These are phyloP conservation scores for Lepiota venenata DNA, from an alignment of 768 basidiomycete species.

Conservation along the genomic window DNA sequence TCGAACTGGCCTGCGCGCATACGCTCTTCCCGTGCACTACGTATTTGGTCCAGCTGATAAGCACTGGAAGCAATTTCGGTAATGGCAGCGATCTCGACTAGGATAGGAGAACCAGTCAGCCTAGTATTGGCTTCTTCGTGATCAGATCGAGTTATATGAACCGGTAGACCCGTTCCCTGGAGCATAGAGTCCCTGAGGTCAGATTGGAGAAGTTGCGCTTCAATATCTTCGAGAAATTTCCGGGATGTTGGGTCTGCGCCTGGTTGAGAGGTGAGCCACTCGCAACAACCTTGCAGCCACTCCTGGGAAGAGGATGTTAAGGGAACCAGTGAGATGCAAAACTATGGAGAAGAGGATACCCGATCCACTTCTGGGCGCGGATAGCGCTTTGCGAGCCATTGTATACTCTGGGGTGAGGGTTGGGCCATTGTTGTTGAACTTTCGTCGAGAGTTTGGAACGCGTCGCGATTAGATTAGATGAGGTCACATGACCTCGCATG, in stretches of 20 bases:
- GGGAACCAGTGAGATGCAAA: neutral
- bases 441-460: conserved; percentile 12
- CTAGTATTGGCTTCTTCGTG: conserved; percentile 27
- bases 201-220: conserved; percentile 68
- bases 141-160: conserved; percentile 27
- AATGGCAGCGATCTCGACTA: conserved; percentile 75
- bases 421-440: neutral
- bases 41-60: conserved; percentile 69
- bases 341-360: conserved; percentile 3
- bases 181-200: conserved; percentile 71
- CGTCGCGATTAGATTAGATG: conserved; percentile 27
- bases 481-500: conserved; percentile 12
- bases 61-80: conserved; percentile 86
- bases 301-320: conserved; percentile 38
- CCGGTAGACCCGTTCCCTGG: conserved; percentile 64
- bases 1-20: conserved; percentile 40
- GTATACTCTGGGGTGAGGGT: neutral
- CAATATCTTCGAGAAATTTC: conserved; percentile 51
- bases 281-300: conserved; percentile 74
- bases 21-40: conserved; percentile 62
- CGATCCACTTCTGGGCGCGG: conserved; percentile 7
- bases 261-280: conserved; percentile 53
- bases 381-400: neutral
- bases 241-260: conserved; percentile 43
- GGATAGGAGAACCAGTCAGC: conserved; percentile 45